Percentiles rank a stretch among this genome's conserved stretches.
Conservation (phyloP, 176 grass and related monocot genomes). For the Phoenix roebelenii region DNA sequence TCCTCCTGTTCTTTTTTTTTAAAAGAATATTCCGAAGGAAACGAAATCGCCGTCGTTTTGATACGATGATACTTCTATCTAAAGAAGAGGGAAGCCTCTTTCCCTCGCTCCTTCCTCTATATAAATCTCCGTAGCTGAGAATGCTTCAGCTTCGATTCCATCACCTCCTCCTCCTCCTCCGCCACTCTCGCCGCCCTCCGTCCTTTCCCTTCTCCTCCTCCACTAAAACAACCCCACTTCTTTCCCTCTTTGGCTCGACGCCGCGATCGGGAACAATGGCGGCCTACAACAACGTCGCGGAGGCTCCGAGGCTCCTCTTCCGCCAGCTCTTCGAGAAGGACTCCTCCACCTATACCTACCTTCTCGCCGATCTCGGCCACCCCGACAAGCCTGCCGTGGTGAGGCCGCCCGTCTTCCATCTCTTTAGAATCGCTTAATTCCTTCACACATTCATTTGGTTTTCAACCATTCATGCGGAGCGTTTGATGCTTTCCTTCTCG, state of each 20-base stretch:
- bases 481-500: no score
- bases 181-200: neutral
- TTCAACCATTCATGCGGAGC: no score
- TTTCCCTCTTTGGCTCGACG: neutral
- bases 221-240: neutral
- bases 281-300: conserved; percentile 16
- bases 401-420: conserved; percentile 2
- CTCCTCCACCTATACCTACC: conserved; percentile 88
- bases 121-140: no score
- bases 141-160: neutral
- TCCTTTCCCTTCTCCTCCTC: neutral
- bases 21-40: no score
- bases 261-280: conserved; percentile 40
- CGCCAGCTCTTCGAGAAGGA: conserved; percentile 97
- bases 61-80: no score
- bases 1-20: neutral
- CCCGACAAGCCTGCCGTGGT: conserved; percentile 85
- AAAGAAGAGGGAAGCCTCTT: neutral
- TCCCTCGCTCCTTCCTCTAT: neutral
- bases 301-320: conserved; percentile 53
- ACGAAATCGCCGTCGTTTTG: no score
- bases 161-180: neutral
- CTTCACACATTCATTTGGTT: no score
- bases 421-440: no score
- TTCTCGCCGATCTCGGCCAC: conserved; percentile 75